A percentile compares a stretch with the other conserved stretches of the same genome.
These are phyloP conservation scores for Lecanicillium sp. DNA, from an alignment of 2,329 filamentous ascomycete genomes.

Conservation along the genomic window DNA sequence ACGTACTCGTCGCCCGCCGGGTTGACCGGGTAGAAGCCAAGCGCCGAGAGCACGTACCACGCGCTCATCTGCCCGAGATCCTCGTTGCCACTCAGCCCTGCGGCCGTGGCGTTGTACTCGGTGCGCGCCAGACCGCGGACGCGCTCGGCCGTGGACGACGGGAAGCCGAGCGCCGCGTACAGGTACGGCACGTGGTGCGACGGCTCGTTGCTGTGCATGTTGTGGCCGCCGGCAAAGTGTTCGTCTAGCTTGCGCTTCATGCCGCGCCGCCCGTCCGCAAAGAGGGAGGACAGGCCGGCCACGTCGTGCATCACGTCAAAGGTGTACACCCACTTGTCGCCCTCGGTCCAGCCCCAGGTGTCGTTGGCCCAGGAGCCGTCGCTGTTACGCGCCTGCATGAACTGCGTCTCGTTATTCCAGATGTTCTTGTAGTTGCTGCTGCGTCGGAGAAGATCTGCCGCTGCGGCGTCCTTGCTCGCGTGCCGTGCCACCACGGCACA, in stretches of 20 bases:
- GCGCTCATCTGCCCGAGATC: constrained; percentile 45
- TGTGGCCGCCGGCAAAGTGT: constrained; percentile 39
- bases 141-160: constrained; percentile 30
- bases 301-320: constrained; percentile 43
- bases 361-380: constrained; percentile 39
- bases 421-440: constrained; percentile 35
- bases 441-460: constrained; percentile 27
- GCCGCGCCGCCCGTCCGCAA: constrained; percentile 27
- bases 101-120: constrained; percentile 41
- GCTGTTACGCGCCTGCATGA: constrained; percentile 41
- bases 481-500: constrained; percentile 34
- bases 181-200: constrained; percentile 42
- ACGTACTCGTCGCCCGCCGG: constrained; percentile 39
- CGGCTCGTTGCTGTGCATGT: constrained; percentile 43
- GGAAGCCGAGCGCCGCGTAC: constrained; percentile 37
- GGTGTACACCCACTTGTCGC: constrained; percentile 45
- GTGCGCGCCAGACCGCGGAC: constrained; percentile 31
- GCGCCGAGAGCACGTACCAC: constrained; percentile 41
- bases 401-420: constrained; percentile 37
- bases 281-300: constrained; percentile 34
- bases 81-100: constrained; percentile 41
- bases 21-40: constrained; percentile 43
- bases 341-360: constrained; percentile 43
- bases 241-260: constrained; percentile 38
- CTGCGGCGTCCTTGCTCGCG: constrained; percentile 28